A percentile compares a stretch with the other conserved stretches of the same genome.
These are phyloP conservation scores for Russula brevipes DNA, from an alignment of 768 basidiomycete species.

Conservation along the genomic window DNA sequence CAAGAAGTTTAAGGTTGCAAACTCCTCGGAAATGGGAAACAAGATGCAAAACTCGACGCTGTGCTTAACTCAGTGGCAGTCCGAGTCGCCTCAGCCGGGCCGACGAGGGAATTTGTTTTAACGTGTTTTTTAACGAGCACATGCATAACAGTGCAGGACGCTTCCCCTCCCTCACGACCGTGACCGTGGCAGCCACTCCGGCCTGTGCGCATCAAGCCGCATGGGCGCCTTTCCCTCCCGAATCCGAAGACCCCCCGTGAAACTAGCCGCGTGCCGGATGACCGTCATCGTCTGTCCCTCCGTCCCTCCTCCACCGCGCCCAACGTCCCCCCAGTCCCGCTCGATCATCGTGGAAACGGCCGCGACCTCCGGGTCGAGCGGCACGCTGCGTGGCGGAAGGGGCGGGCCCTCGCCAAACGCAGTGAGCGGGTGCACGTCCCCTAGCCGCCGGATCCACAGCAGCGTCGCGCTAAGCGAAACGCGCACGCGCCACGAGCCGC, in stretches of 20 bases:
- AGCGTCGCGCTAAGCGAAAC: constrained; percentile 55
- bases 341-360: constrained; percentile 28
- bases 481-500: constrained; percentile 56
- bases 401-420: constrained; percentile 41
- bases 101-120: too few relatives aligned
- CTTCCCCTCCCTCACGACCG: neutral
- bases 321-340: constrained; percentile 14
- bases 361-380: constrained; percentile 38
- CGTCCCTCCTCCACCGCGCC: neutral
- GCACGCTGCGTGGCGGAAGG: constrained; percentile 36
- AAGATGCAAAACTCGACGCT: too few relatives aligned
- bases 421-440: constrained; percentile 37
- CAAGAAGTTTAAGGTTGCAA: neutral
- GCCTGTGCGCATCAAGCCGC: constrained; percentile 20
- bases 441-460: constrained; percentile 53
- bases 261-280: constrained; percentile 22
- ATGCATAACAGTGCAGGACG: too few relatives aligned
- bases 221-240: constrained; percentile 24
- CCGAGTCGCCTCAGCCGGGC: too few relatives aligned
- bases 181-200: constrained; percentile 31
- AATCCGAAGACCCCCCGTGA: constrained; percentile 18
- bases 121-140: too few relatives aligned
- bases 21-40: too few relatives aligned
- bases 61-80: too few relatives aligned
- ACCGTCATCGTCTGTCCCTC: constrained; percentile 8